These are phyloP conservation scores for Colletotrichum siamense DNA, from an alignment of 2,329 filamentous ascomycete genomes.

Conservation along the genomic window DNA sequence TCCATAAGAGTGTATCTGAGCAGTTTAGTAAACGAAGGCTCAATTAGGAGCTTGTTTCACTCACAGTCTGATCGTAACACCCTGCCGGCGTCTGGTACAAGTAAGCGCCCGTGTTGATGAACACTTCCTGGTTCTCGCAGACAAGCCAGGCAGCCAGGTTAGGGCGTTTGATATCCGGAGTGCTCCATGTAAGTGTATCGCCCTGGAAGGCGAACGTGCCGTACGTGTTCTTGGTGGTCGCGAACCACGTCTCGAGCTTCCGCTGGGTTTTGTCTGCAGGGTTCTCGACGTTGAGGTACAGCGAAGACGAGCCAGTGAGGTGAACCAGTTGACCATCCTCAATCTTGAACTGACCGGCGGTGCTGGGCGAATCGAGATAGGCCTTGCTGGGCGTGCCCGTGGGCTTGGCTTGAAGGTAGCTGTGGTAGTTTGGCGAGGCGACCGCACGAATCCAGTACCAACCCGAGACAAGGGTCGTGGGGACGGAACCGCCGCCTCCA, in stretches of 20 bases:
- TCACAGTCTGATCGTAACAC: conserved; percentile 63
- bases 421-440: conserved; percentile 61
- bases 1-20: conserved; percentile 22
- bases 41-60: conserved; percentile 22
- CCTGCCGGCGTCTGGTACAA: conserved; percentile 61
- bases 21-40: neutral
- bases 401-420: conserved; percentile 56
- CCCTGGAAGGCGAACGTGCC: conserved; percentile 63
- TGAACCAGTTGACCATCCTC: conserved; percentile 61
- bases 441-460: conserved; percentile 66
- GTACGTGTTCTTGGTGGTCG: conserved; percentile 54
- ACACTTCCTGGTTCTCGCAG: conserved; percentile 55
- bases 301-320: conserved; percentile 44
- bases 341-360: conserved; percentile 64
- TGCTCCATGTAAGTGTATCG: conserved; percentile 62
- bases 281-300: conserved; percentile 54
- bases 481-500: conserved; percentile 7
- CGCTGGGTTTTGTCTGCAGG: conserved; percentile 50
- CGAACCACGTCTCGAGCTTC: conserved; percentile 57
- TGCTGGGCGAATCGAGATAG: conserved; percentile 54
- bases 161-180: conserved; percentile 51
- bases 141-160: conserved; percentile 66
- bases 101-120: conserved; percentile 65
- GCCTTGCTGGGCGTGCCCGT: conserved; percentile 50
- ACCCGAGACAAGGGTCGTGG: conserved; percentile 50